These are phyloP conservation scores for Penicillium goetzii DNA, from an alignment of 495 filamentous ascomycete genomes.

Conservation along the genomic window DNA sequence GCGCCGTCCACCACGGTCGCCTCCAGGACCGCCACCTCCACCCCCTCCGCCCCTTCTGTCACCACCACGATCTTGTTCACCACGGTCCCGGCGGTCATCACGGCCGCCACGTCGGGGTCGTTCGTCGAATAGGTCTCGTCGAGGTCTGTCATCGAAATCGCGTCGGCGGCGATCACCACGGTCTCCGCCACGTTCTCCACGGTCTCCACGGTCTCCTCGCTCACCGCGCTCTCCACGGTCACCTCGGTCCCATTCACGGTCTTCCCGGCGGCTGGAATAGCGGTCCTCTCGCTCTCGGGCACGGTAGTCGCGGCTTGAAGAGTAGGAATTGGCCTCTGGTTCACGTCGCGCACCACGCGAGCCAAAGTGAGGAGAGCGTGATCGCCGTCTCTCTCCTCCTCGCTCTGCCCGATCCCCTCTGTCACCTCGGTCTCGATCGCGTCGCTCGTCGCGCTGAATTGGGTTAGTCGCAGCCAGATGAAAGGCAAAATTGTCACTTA, in stretches of 20 bases:
- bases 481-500: constrained; percentile 44
- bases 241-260: constrained; percentile 61
- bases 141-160: constrained; percentile 36
- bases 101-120: constrained; percentile 33
- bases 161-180: constrained; percentile 38
- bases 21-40: constrained; percentile 53
- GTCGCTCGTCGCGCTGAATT: constrained; percentile 57
- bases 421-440: constrained; percentile 49
- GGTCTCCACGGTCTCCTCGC: constrained; percentile 51
- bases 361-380: constrained; percentile 72
- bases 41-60: constrained; percentile 42
- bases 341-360: constrained; percentile 63
- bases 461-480: constrained; percentile 37
- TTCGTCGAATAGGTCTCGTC: constrained; percentile 37
- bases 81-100: constrained; percentile 32
- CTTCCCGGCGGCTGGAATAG: constrained; percentile 60
- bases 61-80: constrained; percentile 41
- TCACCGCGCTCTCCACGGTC: constrained; percentile 50
- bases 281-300: constrained; percentile 90
- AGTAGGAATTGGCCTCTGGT: constrained; percentile 83
- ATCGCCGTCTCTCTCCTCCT: constrained; percentile 64
- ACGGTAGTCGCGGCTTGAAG: constrained; percentile 84
- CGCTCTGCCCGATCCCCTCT: constrained; percentile 24
- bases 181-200: constrained; percentile 37
- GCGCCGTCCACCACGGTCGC: constrained; percentile 54